Evolutionary conservation across 1,139 yeast genomes (phyloP).

Genomic region (Suhomyces anneliseae): DNA sequence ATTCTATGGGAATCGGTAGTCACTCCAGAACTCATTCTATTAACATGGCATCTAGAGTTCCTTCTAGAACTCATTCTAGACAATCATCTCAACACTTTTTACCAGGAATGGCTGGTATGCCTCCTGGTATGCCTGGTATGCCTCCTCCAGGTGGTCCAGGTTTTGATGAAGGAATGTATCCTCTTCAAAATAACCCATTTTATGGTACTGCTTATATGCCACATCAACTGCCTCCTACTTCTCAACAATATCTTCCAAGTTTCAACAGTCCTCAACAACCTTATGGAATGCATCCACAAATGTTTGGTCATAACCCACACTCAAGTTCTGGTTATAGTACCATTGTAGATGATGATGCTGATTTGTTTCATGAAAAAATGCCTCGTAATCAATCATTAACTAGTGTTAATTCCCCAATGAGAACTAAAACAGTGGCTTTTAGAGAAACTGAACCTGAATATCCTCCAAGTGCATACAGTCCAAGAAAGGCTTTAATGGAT

Average conservation of each 20-base stretch:
- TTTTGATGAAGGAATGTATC: constrained; percentile 5
- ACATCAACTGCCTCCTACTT: constrained; percentile 9
- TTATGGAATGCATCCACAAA: constrained; percentile 5
- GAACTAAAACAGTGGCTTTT: constrained; percentile 35
- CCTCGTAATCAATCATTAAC: constrained; percentile 11
- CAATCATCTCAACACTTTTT: constrained; percentile 12
- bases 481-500: constrained; percentile 24
- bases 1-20: constrained; percentile 2
- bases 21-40: constrained; percentile 13
- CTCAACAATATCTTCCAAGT: constrained; percentile 8
- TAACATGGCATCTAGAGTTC: constrained; percentile 7
- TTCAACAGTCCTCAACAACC: constrained; percentile 7
- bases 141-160: constrained; percentile 5
- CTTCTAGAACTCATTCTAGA: constrained; percentile 10
- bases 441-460: constrained; percentile 38
- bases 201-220: constrained; percentile 3
- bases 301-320: constrained; percentile 13
- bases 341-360: constrained; percentile 24
- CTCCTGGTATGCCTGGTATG: not conserved
- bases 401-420: constrained; percentile 13
- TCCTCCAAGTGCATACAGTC: constrained; percentile 33
- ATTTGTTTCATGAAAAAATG: constrained; percentile 17
- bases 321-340: constrained; percentile 22
- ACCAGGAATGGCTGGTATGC: constrained; percentile 6
- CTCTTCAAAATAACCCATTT: constrained; percentile 4